These are phyloP conservation scores for Yamadazyma kanchanaburiensis DNA, from an alignment of 1,139 yeast genomes.

Conservation along the genomic window DNA sequence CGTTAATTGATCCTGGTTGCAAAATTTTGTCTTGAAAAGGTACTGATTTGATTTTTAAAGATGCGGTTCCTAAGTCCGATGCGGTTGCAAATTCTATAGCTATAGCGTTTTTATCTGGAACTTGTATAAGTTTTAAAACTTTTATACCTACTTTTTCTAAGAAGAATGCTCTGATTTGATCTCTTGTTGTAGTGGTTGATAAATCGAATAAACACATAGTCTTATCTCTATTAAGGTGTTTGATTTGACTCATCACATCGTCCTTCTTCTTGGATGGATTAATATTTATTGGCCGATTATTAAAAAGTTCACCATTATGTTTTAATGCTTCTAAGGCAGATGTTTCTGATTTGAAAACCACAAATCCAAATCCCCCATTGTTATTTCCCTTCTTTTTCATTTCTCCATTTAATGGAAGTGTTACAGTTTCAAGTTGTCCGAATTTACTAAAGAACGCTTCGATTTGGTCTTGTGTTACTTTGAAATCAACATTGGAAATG, in stretches of 20 bases:
- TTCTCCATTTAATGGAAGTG: conserved; percentile 41
- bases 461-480: conserved; percentile 28
- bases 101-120: conserved; percentile 26
- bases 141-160: conserved; percentile 33
- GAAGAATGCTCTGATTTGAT: conserved; percentile 35
- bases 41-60: conserved; percentile 44
- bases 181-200: conserved; percentile 42
- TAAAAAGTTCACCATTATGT: conserved; percentile 31
- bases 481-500: conserved; percentile 69
- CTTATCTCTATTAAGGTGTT: conserved; percentile 24
- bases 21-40: conserved; percentile 33
- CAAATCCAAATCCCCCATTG: conserved; percentile 58
- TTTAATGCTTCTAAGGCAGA: conserved; percentile 41
- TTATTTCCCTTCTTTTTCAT: conserved; percentile 23
- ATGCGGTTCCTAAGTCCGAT: conserved; percentile 56
- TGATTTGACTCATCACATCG: conserved; percentile 1
- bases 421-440: conserved; percentile 46
- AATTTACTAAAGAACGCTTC: conserved; percentile 20
- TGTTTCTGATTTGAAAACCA: conserved; percentile 36
- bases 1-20: conserved; percentile 33
- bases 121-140: conserved; percentile 32
- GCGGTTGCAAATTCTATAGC: conserved; percentile 48
- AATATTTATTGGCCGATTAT: conserved; percentile 44
- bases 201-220: conserved; percentile 45
- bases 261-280: conserved; percentile 15